Percentiles rank a stretch among this genome's conserved stretches.
These are phyloP conservation scores for Backusella morwellensis DNA, from an alignment of 192 early-diverging fungal species.

Conservation along the genomic window DNA sequence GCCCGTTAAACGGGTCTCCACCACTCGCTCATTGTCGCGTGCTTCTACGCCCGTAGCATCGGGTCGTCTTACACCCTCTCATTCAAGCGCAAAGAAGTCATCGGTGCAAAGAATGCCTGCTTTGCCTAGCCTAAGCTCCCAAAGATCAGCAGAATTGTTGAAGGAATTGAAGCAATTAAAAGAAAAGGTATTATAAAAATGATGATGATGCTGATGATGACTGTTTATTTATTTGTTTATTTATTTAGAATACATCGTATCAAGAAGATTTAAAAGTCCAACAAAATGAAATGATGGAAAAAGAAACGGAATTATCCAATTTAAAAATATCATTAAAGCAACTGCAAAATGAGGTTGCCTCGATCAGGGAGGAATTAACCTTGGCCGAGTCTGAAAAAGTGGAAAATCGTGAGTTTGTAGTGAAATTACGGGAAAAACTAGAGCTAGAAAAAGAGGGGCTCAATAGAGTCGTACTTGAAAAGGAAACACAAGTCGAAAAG, in stretches of 20 bases:
- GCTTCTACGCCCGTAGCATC: background rate
- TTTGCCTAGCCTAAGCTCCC: background rate
- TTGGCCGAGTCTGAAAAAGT: background rate
- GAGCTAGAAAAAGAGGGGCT: constrained; percentile 8
- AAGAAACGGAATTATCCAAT: constrained; percentile 4
- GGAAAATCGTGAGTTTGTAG: background rate
- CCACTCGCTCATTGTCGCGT: background rate
- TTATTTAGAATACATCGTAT: constrained; percentile 6
- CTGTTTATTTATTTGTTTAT: background rate
- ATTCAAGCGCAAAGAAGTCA: background rate
- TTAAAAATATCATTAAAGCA: background rate
- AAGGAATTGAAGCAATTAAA: constrained; percentile 2
- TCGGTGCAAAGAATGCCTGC: background rate
- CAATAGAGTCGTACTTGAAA: background rate
- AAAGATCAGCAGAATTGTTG: background rate
- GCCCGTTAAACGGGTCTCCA: background rate
- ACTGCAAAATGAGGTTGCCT: background rate
- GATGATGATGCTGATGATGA: background rate
- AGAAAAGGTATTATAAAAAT: background rate
- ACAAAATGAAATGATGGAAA: background rate
- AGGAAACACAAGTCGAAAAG: background rate
- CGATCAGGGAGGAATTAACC: background rate
- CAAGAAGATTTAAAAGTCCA: constrained; percentile 4
- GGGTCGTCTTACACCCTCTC: background rate
- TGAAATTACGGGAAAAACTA: background rate